These are phyloP conservation scores for Cladosporium sp. DNA, from an alignment of 2,329 filamentous ascomycete genomes.

Conservation along the genomic window DNA sequence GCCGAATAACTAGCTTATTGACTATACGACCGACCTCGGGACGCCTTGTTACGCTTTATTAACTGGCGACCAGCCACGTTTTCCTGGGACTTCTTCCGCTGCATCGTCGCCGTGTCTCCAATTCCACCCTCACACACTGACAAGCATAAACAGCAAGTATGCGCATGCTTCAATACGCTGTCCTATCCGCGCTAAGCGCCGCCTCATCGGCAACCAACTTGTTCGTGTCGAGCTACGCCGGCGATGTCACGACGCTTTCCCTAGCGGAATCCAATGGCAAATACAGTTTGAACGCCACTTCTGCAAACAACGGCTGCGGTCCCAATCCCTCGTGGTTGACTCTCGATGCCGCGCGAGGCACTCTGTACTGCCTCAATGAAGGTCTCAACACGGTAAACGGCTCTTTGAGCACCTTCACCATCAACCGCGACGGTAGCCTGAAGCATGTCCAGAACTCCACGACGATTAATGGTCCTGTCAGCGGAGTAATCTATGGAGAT, in stretches of 20 bases:
- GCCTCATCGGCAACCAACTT: conserved; percentile 34
- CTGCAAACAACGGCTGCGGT: conserved; percentile 47
- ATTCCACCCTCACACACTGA: neutral
- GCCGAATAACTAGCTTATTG: neutral
- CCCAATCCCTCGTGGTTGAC: conserved; percentile 59
- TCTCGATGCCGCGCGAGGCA: conserved; percentile 46
- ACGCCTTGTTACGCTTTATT: no score
- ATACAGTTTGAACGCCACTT: conserved; percentile 42
- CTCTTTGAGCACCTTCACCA: conserved; percentile 41
- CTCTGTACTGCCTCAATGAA: conserved; percentile 61
- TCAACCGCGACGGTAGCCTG: conserved; percentile 37
- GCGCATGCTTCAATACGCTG: conserved; percentile 5
- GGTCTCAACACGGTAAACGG: conserved; percentile 47
- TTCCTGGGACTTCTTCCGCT: neutral
- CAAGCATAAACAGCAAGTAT: conserved; percentile 1
- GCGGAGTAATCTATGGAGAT: conserved; percentile 38
- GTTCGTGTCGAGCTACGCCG: conserved; percentile 43
- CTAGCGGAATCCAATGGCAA: conserved; percentile 27
- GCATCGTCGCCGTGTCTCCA: neutral
- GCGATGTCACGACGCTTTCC: conserved; percentile 40
- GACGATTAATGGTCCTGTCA: conserved; percentile 39
- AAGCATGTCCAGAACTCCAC: conserved; percentile 31
- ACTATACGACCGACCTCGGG: neutral
- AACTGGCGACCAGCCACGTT: neutral
- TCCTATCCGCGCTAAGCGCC: conserved; percentile 18